Conservation (phyloP, 2,329 filamentous ascomycete genomes). For the Fusarium begoniae region DNA sequence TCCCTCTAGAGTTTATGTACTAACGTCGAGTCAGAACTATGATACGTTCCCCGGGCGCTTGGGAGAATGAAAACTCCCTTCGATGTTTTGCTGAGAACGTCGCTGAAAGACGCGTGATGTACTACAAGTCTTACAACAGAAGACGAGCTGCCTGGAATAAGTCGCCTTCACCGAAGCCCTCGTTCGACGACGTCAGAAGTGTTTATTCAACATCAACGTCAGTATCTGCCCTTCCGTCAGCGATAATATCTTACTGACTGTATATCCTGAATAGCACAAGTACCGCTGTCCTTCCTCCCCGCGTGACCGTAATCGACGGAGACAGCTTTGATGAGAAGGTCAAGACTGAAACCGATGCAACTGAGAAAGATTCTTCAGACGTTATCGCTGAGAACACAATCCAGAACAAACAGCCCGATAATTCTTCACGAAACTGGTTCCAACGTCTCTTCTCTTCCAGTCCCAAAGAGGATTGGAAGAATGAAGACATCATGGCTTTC, state of each 20-base stretch:
- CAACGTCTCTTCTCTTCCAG: neutral
- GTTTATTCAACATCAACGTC: neutral
- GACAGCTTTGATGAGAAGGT: neutral
- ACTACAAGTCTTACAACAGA: neutral
- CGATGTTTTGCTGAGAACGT: neutral
- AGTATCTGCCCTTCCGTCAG: accelerated
- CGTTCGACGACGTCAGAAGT: neutral
- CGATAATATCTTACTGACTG: neutral
- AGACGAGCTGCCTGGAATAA: neutral
- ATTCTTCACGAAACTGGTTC: neutral
- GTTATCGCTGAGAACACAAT: too few species aligned
- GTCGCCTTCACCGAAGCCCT: accelerated
- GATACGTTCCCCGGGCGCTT: neutral
- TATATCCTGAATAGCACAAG: neutral
- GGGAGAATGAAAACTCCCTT: neutral
- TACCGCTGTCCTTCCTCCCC: neutral
- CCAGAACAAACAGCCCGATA: accelerated
- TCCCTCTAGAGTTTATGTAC: accelerated
- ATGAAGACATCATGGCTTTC: neutral
- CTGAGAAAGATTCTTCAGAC: neutral
- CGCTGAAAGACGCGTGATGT: neutral
- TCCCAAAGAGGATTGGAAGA: neutral
- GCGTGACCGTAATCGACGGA: too few species aligned
- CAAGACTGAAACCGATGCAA: neutral
- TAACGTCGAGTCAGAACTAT: neutral